Evolutionary conservation across 176 grass and related monocot species (phyloP).

Genomic region (Zizania latifolia): DNA sequence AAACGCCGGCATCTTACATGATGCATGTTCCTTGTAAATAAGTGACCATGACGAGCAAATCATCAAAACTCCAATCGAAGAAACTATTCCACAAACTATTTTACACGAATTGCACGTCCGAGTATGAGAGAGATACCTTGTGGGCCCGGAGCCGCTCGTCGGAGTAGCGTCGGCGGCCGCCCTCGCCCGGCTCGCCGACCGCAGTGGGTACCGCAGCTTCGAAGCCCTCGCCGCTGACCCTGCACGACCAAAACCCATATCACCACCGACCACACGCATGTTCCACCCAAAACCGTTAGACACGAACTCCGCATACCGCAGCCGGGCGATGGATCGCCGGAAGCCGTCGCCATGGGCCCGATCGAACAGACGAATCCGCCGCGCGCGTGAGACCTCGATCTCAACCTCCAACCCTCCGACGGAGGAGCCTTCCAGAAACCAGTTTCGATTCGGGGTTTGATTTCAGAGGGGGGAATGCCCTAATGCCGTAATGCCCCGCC

Average conservation of each 20-base stretch:
- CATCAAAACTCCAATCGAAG: background rate
- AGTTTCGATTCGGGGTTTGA: background rate
- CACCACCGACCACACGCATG: background rate
- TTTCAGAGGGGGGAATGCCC: background rate
- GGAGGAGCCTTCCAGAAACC: background rate
- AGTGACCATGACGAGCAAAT: background rate
- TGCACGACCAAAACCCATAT: background rate
- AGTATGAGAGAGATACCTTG: conserved; percentile 7
- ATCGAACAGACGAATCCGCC: background rate
- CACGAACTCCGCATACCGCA: background rate
- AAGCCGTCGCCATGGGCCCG: conserved; percentile 20
- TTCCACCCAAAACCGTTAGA: background rate
- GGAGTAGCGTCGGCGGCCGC: conserved; percentile 1
- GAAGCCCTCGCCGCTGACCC: conserved; percentile 36
- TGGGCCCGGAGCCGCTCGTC: conserved; percentile 14
- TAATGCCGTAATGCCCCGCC: too few relatives aligned
- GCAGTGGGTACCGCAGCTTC: conserved; percentile 63
- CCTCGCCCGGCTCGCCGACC: conserved; percentile 48
- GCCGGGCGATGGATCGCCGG: conserved; percentile 11
- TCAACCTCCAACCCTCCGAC: background rate
- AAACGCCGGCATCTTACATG: background rate
- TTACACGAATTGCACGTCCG: too few relatives aligned
- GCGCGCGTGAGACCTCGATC: background rate
- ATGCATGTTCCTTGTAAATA: background rate
- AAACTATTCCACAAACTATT: background rate